Base-by-base conservation (phyloP, 345 rosid species). In the Pugionium cornutum region DNA sequence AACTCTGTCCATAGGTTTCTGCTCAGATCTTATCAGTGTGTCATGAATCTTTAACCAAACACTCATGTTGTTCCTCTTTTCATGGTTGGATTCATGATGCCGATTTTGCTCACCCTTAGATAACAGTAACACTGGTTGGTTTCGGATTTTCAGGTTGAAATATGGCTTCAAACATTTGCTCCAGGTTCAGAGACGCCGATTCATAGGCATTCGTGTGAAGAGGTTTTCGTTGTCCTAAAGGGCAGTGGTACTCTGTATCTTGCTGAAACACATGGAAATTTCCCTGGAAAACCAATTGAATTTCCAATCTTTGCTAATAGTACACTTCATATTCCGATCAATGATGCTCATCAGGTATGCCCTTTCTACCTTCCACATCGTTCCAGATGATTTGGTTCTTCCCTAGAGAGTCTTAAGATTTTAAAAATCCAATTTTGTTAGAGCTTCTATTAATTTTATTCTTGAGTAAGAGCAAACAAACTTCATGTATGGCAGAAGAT, bases 171-270 rank as follows among this genome's bases (percentile, higher is more conserved):
- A 66, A 92, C 98, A 6, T 83, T 84, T 84, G 71, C 98, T 69
- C 96, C 96, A 0, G 94, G 90, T 51, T 75, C 94, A 4, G 78
- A 29, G 65, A 89, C 98, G 2, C 92, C 95, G 1, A 88, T 89
- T 63, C 97, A 92, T 46, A 80, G 97, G 80, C 97, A 92, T 77
- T 92, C 97, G 1, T 88, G 98, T 76, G 95, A 92, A 79, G 96
- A 92, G 72, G 89, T 89, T 47, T 92, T 89, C 45, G 73, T 89
- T 37, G 86, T 92, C 0, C 75, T 85, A 4, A 91, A 86, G 70
- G 92, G 91, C 25, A 88, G 76, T 53, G 98, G 91, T 51, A 86
- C 87, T 30, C 77, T 89, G 11, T 82, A 75, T 81, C 82, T 88
- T 36, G 86, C 98, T 33, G 76, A 84, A 53, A 77, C 89, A n/a